Base-by-base conservation (phyloP, 352 stramenopile species). In the Phytophthora ramorum region DNA sequence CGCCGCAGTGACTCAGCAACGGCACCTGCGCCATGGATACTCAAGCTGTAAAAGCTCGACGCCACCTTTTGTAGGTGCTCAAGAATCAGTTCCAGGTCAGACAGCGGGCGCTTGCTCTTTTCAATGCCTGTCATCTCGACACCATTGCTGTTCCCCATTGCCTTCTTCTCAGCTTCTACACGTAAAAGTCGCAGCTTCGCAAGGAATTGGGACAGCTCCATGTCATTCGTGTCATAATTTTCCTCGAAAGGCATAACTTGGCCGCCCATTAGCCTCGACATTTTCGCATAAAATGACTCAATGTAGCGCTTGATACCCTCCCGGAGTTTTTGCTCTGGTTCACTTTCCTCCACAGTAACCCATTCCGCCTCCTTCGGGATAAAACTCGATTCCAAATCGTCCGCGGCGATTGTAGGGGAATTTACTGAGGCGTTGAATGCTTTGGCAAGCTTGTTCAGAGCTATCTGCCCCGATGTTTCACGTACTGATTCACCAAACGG, bases 341-440 rank as follows among this genome's bases (percentile, higher is more conserved):
- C 26, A 9, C 67, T 73, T 58, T 85, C 71, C 20, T 83, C 38
- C 4, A 90, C 79, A 1, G 75, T 70, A 1, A 83, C 57, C 81
- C 85, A 94, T 51, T 90, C 56, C 2, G 81, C 84, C 19, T 89
- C 64, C 28, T 93, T 90, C 7, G 75, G 71, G 16, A 83, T 76
- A 17, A 90, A 76, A 40, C 61, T 83, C 19, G 63, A 47, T 30
- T 88, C 70, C 32, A 81, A 50, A 16, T 87, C 78, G 14, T 79
- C 66, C 7, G 72, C 71, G 16, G 46, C 70, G 24, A 94, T 79
- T 2, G 81, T 93, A 2, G 86, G 86, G 2, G 84, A 77, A 41
- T 94, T 89, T 1, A 90, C 51, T 7, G 75, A 70, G 26, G 81
- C 79, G 22, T 81, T 76, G 60, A 85, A 94, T 7, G 63, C 63